Evolutionary conservation across 1,284 basidiomycete species (phyloP), one percentile per base, ranked within the genome.

Genomic region (Apiotrichum mycotoxinovorans): DNA sequence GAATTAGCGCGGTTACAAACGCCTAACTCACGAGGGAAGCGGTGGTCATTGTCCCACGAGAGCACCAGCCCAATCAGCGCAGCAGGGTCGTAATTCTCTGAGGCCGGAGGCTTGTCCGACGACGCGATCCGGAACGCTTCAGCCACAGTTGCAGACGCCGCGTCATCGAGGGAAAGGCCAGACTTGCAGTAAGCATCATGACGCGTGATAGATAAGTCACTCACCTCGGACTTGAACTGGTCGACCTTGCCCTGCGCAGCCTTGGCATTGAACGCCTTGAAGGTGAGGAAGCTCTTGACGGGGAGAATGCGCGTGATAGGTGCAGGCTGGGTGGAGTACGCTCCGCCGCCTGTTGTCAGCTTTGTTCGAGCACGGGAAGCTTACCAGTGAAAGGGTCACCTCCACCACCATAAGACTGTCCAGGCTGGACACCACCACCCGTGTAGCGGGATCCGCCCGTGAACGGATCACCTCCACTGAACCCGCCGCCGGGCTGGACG

Each of bases 181-280:
- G 87, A 83, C 85, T 91, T 30, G 9, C 7, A 8, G 38, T 52
- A 8, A 53, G 52, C 23, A 2, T 20, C 0, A 22, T 15, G n/a
- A 14, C 14, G 2, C 17, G 34, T 25, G 14, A 3, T 17, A 10
- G 9, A 25, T 4, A n/a, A n/a, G n/a, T n/a, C n/a, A 57, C 70
- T 55, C 37, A 74, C 75, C 3, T 58, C 61, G 4, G 70, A 53
- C 48, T 82, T 82, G 55, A 97, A 85, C 70, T 95, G 87, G 51
- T 83, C 80, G 23, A 97, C 74, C 78, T 98, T 98, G 37, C 81
- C 81, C 68, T 86, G 86, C 81, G 95, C 91, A 4, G 91, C 90
- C 15, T 80, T 70, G n/a, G 96, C 82, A 72, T 95, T 97, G 17
- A 87, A 89, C 78, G 91, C 87, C 63, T 87, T 88, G 81, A 97